Conservation (phyloP, 1,139 yeast species). For the Scheffersomyces titani region DNA sequence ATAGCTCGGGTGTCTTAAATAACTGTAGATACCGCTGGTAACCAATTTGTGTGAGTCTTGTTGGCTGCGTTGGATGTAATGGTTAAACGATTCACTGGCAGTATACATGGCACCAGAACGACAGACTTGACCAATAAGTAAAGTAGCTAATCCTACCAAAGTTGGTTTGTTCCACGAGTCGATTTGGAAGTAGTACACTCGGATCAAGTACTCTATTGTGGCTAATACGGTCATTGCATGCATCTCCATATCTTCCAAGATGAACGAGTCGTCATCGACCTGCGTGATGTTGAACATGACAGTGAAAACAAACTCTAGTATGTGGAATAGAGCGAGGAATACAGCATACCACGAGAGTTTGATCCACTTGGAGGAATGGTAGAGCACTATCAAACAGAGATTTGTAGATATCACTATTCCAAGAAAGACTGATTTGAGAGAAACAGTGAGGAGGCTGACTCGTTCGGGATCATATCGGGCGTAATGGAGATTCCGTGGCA, state of each 20-base stretch:
- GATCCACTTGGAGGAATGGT: conserved; percentile 4
- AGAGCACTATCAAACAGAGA: conserved; percentile 9
- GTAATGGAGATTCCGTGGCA: not conserved
- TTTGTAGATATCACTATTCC: conserved; percentile 27
- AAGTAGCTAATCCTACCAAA: conserved; percentile 46
- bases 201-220: conserved; percentile 22
- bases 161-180: not conserved
- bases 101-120: conserved; percentile 83
- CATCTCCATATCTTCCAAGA: conserved; percentile 72
- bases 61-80: conserved; percentile 59
- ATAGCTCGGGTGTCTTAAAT: conserved; percentile 85
- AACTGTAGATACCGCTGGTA: conserved; percentile 68
- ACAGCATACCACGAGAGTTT: conserved; percentile 45
- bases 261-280: conserved; percentile 73
- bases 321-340: conserved; percentile 65
- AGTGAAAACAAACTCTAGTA: conserved; percentile 78
- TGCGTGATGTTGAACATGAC: conserved; percentile 68
- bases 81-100: conserved; percentile 88
- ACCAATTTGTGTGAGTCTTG: conserved; percentile 62
- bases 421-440: conserved; percentile 31
- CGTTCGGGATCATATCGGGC: conserved; percentile 26
- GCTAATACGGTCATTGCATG: conserved; percentile 56
- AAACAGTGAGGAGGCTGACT: conserved; percentile 34
- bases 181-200: not conserved
- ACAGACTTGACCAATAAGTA: conserved; percentile 61